A percentile compares a stretch with the other conserved stretches of the same genome.
Conservation (phyloP, 331 rosid genomes). For the Cydonia oblonga region DNA sequence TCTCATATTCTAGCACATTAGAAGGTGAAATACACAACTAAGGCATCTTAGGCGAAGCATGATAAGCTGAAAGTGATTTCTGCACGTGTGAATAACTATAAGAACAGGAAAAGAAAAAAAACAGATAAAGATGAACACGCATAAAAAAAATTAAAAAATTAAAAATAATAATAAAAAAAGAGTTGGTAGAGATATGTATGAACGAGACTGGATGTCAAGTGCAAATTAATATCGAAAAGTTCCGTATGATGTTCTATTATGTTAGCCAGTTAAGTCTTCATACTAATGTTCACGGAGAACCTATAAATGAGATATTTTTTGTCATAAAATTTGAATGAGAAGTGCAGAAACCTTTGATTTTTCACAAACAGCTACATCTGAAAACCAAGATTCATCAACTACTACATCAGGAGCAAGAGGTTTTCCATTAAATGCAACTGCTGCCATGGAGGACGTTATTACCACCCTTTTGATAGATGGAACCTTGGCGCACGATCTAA, state of each 20-base stretch:
- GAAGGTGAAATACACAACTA: background rate
- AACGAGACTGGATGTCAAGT: background rate
- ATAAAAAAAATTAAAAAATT: no score
- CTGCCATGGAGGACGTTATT: conserved; percentile 47
- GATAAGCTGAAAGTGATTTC: no score
- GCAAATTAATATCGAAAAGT: background rate
- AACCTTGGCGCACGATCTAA: conserved; percentile 30
- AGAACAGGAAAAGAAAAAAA: no score
- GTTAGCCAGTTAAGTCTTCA: background rate
- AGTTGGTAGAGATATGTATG: background rate
- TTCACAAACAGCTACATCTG: conserved; percentile 27
- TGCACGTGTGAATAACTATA: no score
- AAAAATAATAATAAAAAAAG: no score
- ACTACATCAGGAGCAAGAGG: conserved; percentile 33
- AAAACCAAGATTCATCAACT: conserved; percentile 56
- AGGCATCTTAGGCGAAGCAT: background rate
- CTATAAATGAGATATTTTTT: background rate
- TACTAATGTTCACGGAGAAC: background rate
- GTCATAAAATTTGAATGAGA: background rate
- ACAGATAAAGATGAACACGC: no score
- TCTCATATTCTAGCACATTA: background rate
- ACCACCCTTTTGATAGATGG: conserved; percentile 39
- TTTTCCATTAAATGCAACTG: conserved; percentile 29
- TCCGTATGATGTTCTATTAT: background rate
- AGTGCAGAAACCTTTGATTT: conserved; percentile 20